Evolutionary conservation across 257 asterid genomes (phyloP), one percentile per base, ranked within the genome.

Genomic region (Thymus mandschuricus): DNA sequence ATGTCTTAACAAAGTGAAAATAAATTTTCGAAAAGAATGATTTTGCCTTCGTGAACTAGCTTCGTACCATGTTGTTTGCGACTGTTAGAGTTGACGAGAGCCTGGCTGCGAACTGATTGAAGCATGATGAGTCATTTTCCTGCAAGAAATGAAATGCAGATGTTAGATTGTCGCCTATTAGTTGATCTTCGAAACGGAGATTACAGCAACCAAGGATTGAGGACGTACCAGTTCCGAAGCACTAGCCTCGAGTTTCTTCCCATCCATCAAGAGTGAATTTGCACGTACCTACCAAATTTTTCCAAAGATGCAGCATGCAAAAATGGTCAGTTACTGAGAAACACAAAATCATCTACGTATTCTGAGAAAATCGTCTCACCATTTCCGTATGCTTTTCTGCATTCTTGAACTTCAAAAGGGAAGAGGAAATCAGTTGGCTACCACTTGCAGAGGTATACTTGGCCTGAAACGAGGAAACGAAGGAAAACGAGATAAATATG

Each of bases 21-120:
- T 21, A 61, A 48, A 51, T 66, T 70, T 62, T 54, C 46, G 68
- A 72, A 8, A 34, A 66, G 52, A 63, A 57, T 31, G 60, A 3
- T n/a, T 45, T 62, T 76, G 63, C 52, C 8, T 43, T 43, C 43
- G 48, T 68, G 55, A 41, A 59, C 33, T 67, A 62, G 50, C 67
- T 72, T 35, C 82, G 57, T 85, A 93, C 98, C 97, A 87, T 91
- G 89, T 87, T 86, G 73, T 81, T 89, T 41, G 95, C 84, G 77
- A 94, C 76, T 12, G 90, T 81, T 69, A 91, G 54, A 63, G 80
- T 73, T 66, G 97, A 84, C 73, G 99, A 91, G 66, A 94, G 84
- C 84, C 94, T 85, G 64, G 87, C 88, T 56, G 75, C 74, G 76
- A 91, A 94, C 86, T 89, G 97, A 72, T 76, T 81, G 84, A 76